Percentiles rank a stretch among this genome's conserved stretches.
These are phyloP conservation scores for Tricholomella constricta DNA, from an alignment of 768 basidiomycete species.

Conservation along the genomic window DNA sequence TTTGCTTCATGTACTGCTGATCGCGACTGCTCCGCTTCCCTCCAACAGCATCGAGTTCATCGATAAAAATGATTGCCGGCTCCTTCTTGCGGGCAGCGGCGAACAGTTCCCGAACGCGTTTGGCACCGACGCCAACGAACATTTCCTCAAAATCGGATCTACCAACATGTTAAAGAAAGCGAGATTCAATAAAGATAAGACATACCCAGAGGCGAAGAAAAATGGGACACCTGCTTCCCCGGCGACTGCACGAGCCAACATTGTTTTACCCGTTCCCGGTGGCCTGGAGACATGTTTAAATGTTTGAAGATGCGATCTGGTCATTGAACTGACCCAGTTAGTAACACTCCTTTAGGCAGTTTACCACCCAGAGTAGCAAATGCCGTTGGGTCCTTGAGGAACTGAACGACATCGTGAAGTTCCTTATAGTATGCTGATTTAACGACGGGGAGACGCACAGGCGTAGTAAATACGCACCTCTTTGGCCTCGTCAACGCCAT, in stretches of 20 bases:
- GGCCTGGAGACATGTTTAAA: conserved; percentile 38
- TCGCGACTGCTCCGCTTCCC: conserved; percentile 83
- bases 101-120: conserved; percentile 94
- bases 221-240: conserved; percentile 99
- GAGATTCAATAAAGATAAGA: conserved; percentile 2
- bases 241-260: conserved; percentile 95
- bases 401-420: conserved; percentile 92
- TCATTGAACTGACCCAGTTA: conserved; percentile 60
- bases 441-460: neutral
- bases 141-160: conserved; percentile 98
- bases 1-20: conserved; percentile 90
- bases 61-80: conserved; percentile 98
- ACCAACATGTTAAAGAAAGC: conserved; percentile 8
- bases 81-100: conserved; percentile 91
- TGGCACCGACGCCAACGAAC: conserved; percentile 95
- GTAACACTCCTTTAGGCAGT: conserved; percentile 89
- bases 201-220: conserved; percentile 91
- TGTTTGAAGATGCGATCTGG: neutral
- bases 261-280: conserved; percentile 96
- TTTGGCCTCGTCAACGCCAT: conserved; percentile 97
- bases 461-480: conserved; percentile 50
- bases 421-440: conserved; percentile 51
- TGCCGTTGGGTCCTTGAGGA: conserved; percentile 88
- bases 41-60: conserved; percentile 93
- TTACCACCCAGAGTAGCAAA: conserved; percentile 93